Conservation (phyloP, 2,329 filamentous ascomycete genomes). For the Venturia asperata region DNA sequence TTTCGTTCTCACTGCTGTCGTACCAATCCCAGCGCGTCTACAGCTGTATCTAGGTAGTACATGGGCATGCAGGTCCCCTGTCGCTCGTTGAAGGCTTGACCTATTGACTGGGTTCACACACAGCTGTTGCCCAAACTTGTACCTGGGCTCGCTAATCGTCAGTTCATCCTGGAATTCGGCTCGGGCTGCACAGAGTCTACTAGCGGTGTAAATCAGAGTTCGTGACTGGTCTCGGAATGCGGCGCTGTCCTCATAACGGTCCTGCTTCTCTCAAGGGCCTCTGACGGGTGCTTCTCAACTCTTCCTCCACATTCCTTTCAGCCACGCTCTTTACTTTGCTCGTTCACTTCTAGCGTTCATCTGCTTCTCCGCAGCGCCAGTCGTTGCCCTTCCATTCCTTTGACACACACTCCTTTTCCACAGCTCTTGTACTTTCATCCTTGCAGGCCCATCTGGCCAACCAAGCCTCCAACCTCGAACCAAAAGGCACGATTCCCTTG, state of each 20-base stretch:
- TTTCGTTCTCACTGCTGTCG: neutral
- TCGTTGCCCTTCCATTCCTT: constrained; percentile 5
- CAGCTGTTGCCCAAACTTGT: constrained; percentile 2
- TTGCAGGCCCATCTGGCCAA: neutral
- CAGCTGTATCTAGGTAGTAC: neutral
- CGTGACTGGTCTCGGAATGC: constrained; percentile 1
- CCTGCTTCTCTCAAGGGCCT: neutral
- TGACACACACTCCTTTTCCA: constrained; percentile 1
- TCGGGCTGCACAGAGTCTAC: constrained; percentile 5
- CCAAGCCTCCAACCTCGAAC: neutral
- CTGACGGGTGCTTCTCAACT: neutral
- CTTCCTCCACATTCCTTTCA: neutral
- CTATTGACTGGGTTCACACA: neutral
- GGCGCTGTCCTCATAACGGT: neutral
- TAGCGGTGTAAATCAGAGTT: constrained; percentile 4
- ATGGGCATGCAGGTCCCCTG: constrained; percentile 1
- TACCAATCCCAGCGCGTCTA: constrained; percentile 2
- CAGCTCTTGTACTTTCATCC: neutral
- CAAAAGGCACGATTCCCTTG: too few species aligned
- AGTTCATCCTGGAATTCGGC: constrained; percentile 5
- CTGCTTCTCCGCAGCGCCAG: neutral
- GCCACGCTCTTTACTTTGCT: neutral
- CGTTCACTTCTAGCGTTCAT: neutral
- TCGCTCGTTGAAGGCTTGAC: neutral
- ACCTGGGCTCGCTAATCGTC: constrained; percentile 3